Conservation (phyloP, 306 rosid genomes). For the Cucurbita argyrosperma region DNA sequence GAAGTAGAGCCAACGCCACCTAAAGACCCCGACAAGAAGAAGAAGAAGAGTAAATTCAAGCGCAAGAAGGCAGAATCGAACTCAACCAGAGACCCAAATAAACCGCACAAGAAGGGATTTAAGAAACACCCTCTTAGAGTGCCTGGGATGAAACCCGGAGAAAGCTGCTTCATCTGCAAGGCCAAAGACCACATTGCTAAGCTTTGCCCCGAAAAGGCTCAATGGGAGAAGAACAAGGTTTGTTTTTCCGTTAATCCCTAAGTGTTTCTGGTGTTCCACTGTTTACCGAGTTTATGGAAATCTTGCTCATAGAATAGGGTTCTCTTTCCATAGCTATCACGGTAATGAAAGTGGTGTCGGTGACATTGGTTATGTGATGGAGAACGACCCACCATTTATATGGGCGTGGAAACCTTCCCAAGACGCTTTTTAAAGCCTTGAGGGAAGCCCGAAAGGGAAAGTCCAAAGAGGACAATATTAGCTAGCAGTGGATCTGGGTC, state of each 20-base stretch:
- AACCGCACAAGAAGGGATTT: constrained; percentile 16
- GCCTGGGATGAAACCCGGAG: constrained; percentile 97
- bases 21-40: constrained; percentile 37
- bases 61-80: constrained; percentile 23
- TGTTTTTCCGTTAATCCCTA: neutral
- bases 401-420: too few relatives aligned
- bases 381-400: too few relatives aligned
- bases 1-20: constrained; percentile 40
- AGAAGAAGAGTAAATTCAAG: constrained; percentile 27
- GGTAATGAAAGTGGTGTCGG: neutral
- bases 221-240: constrained; percentile 74
- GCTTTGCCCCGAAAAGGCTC: constrained; percentile 49
- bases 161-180: constrained; percentile 72
- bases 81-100: constrained; percentile 14
- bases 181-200: constrained; percentile 66
- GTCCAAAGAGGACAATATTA: too few relatives aligned
- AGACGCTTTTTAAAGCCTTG: too few relatives aligned
- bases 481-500: too few relatives aligned
- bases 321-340: neutral
- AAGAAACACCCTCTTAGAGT: constrained; percentile 60
- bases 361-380: neutral
- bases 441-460: too few relatives aligned
- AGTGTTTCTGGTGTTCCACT: neutral
- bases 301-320: neutral
- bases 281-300: neutral